Percentiles rank a stretch among this genome's conserved stretches.
Evolutionary conservation across 495 filamentous ascomycete species (phyloP).

Genomic region (Aspergillus sclerotioniger): DNA sequence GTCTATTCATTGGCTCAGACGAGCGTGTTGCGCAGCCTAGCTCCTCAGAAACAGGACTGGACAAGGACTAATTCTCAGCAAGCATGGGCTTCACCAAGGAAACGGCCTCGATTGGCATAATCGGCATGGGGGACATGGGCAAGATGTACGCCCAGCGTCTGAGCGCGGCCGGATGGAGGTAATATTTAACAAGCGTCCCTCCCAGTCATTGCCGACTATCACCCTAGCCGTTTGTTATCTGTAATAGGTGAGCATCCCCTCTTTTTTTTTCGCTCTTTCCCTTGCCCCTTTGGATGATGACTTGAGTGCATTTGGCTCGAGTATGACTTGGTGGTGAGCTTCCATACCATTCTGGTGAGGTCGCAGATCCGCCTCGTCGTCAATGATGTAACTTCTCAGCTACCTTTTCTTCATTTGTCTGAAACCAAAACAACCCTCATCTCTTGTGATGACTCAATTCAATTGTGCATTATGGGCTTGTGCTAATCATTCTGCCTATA

Average conservation of each 20-base stretch:
- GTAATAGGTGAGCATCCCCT: slow-evolving; percentile 30
- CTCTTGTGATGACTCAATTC: slow-evolving; percentile 6
- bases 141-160: slow-evolving; percentile 95
- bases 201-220: slow-evolving; percentile 13
- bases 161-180: slow-evolving; percentile 94
- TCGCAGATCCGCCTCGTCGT: slow-evolving; percentile 49
- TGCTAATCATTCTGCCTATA: slow-evolving; percentile 17
- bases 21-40: background rate
- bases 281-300: slow-evolving; percentile 70
- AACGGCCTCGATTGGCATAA: slow-evolving; percentile 78
- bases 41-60: background rate
- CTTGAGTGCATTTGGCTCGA: slow-evolving; percentile 99
- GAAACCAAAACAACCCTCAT: slow-evolving; percentile 38
- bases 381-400: slow-evolving; percentile 96
- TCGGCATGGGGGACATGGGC: slow-evolving; percentile 99
- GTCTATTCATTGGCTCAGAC: background rate
- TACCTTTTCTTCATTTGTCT: slow-evolving; percentile 91
- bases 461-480: background rate
- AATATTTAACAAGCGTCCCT: slow-evolving; percentile 31
- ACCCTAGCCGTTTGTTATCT: slow-evolving; percentile 12
- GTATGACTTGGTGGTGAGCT: slow-evolving; percentile 57
- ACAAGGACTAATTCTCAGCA: slow-evolving; percentile 10
- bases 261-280: slow-evolving; percentile 19
- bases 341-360: slow-evolving; percentile 53
- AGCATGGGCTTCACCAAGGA: slow-evolving; percentile 54